Base-by-base conservation (phyloP, 1,139 yeast genomes). In the Yamadazyma pseudoaaseri region DNA sequence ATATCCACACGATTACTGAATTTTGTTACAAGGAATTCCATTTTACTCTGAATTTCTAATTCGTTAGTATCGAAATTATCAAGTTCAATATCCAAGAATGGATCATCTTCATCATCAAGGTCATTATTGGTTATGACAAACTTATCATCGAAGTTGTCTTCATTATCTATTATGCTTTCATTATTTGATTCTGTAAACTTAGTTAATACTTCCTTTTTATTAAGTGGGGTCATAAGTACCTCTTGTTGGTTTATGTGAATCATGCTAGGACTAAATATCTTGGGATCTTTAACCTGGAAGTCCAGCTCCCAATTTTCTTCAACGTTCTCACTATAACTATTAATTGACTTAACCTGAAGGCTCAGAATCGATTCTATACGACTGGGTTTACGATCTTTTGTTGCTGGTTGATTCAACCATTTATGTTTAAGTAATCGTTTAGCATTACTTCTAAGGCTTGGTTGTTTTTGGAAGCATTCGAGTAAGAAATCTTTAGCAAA, bases 381-480 rank as follows among this genome's bases (percentile, higher is more conserved):
- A 4, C 6, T 14, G 16, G 20, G 29, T 20, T 27, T 30, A 6
- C n/a, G 12, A 11, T 16, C 15, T 15, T 18, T 13, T n/a, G 24
- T n/a, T 24, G 21, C 21, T 5, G 20, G 20, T 23, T 31, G 38
- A 16, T 37, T 38, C 16, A 80, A 49, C 95, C 95, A 86, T 20
- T 70, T 70, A 50, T 85, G 92, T 25, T 65, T 61, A 13, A 79
- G 56, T 22, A 86, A 61, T 17, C 72, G 57, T 28, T 62, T 63
- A 0, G 94, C 94, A 10, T 75, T 60, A 2, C 69, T 64, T 39
- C 96, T 63, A 18, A 77, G 57, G 27, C 65, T 66, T 0, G 92
- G 87, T 45, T 81, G 82, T 49, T 81, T 82, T 47, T 84, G 89
- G 45, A 90, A 87, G 54, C 97, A 92, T 38, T 75, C 78, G 36